Evolutionary conservation across 2,329 filamentous ascomycete species (phyloP), one percentile per base, ranked within the genome.

Genomic region (Penicillium sp.): DNA sequence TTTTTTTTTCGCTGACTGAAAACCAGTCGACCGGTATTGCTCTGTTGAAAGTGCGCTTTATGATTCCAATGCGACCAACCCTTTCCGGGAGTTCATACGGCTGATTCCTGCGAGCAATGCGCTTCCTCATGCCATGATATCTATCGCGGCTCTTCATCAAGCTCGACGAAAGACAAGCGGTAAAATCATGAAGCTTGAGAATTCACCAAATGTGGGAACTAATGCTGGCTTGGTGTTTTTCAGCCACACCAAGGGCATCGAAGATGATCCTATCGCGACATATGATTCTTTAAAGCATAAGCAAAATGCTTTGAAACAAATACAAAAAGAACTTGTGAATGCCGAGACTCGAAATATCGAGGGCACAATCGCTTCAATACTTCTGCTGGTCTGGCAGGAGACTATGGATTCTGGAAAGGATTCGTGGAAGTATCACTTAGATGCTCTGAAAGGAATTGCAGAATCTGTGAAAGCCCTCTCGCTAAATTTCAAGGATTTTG

Each of bases 1-100:
- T 37, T 16, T 7, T 16, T 21, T 21, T 3, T 3, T 31, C 31
- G 26, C 36, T 21, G 21, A 36, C 11, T 26, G 8, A 13, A 33
- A 2, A 26, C 8, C 26, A 59, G 56, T 59, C 42, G 56, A 59
- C 48, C 54, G 48, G 31, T 45, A 52, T 44, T 59, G 56, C 24
- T 56, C 47, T 14, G 26, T 40, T n/a, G 56, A 59, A 34, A 54
- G 56, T 37, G 51, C 44, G 7, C 45, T 59, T 14, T 56, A 56
- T 40, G 44, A 49, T 29, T 36, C 26, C 7, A 44, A 44, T 37
- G 19, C 39, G 3, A 51, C 36, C 4, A 59, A 59, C 18, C 50
- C 56, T 3, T 59, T 59, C 23, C 51, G 52, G 16, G 53, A 56
- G 23, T 56, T 56, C n/a, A 54, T 59, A 47, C 51, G 51, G 18